phyloP scores from a whole-genome alignment of 2,329 filamentous ascomycete species.

The Colletotrichum falcatum region DNA sequence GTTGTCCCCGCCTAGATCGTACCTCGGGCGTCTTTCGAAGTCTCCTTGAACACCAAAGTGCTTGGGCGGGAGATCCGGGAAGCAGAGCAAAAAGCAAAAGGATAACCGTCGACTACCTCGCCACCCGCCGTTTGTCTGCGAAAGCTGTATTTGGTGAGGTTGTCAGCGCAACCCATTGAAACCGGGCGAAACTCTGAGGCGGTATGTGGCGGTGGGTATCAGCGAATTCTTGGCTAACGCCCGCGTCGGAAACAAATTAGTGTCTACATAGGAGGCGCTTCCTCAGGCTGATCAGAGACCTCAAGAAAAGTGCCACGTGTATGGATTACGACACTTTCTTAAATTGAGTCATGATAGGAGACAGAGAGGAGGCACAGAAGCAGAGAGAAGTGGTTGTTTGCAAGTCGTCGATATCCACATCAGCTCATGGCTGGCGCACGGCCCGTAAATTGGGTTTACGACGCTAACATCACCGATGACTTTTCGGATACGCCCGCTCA shows the following conservation, averaged over 20 bases:
- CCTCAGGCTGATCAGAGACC: background rate
- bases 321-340: too few relatives aligned
- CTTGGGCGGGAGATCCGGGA: background rate
- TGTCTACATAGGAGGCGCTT: too few relatives aligned
- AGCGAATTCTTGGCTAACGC: background rate
- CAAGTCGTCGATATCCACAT: background rate
- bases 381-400: background rate
- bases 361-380: background rate
- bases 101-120: background rate
- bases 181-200: too few relatives aligned
- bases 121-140: background rate
- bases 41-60: background rate
- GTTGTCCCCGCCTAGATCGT: background rate
- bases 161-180: background rate
- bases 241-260: background rate
- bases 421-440: background rate
- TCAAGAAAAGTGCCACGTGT: background rate
- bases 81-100: background rate
- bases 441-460: constrained; percentile 10
- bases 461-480: background rate
- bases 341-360: background rate
- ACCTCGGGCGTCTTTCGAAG: background rate
- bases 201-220: background rate
- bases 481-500: background rate
- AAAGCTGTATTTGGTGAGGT: background rate